Conservation (phyloP, 192 early-diverging fungal species). For the Umbelopsis sp. region DNA sequence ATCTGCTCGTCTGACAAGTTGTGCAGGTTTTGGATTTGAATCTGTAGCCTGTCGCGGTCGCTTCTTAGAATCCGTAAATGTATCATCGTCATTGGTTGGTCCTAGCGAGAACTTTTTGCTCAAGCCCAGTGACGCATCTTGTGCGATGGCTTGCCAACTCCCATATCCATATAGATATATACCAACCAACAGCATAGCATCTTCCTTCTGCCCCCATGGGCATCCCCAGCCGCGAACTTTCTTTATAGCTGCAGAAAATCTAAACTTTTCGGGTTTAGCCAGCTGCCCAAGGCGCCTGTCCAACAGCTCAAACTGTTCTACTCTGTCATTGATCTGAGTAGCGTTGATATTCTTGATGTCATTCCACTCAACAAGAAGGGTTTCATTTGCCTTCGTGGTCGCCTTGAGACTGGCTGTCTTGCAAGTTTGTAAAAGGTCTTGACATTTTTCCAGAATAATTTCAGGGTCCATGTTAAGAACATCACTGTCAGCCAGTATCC, state of each 20-base stretch:
- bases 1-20: slow-evolving; percentile 88
- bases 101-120: slow-evolving; percentile 84
- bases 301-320: slow-evolving; percentile 74
- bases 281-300: slow-evolving; percentile 57
- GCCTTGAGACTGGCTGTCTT: background rate
- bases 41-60: slow-evolving; percentile 53
- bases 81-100: slow-evolving; percentile 39
- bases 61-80: slow-evolving; percentile 43
- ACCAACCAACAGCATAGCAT: slow-evolving; percentile 95
- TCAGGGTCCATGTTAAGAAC: background rate
- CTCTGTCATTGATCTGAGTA: slow-evolving; percentile 71
- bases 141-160: slow-evolving; percentile 84
- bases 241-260: slow-evolving; percentile 80
- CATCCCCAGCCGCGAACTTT: slow-evolving; percentile 84
- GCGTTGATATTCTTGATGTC: slow-evolving; percentile 88
- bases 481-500: background rate
- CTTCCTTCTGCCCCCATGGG: slow-evolving; percentile 89
- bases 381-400: background rate
- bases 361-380: slow-evolving; percentile 48
- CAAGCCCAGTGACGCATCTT: slow-evolving; percentile 79
- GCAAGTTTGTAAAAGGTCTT: background rate
- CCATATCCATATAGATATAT: slow-evolving; percentile 95
- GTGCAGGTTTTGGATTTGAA: slow-evolving; percentile 75
- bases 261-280: slow-evolving; percentile 70
- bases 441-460: background rate